A percentile compares a stretch with the other conserved stretches of the same genome.
These are phyloP conservation scores for Solanum chacoense DNA, from an alignment of 305 asterid species.

Conservation along the genomic window DNA sequence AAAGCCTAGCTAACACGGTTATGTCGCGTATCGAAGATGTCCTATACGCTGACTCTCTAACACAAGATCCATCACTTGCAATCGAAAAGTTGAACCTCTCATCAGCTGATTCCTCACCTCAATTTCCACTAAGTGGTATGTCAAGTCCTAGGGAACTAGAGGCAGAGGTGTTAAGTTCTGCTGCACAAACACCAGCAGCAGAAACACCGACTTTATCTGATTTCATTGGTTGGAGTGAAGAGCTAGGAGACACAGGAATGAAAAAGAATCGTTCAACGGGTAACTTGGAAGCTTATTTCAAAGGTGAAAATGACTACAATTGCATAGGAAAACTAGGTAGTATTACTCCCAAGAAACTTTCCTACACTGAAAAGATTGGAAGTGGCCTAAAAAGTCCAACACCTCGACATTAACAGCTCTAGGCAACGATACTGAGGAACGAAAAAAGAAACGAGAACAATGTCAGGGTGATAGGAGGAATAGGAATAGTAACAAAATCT, in stretches of 20 bases:
- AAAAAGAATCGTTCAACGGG: slow-evolving; percentile 21
- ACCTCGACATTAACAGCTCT: slow-evolving; percentile 27
- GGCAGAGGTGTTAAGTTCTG: slow-evolving; percentile 23
- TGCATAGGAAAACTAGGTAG: slow-evolving; percentile 14
- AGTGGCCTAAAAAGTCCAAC: slow-evolving; percentile 52
- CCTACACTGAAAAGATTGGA: slow-evolving; percentile 53
- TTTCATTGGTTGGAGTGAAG: slow-evolving; percentile 66
- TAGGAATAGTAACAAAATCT: slow-evolving; percentile 1
- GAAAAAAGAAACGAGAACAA: background rate
- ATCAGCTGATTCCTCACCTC: slow-evolving; percentile 18
- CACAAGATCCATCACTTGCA: slow-evolving; percentile 42
- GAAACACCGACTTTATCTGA: slow-evolving; percentile 36
- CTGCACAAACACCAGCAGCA: slow-evolving; percentile 16
- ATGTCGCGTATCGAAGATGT: slow-evolving; percentile 74
- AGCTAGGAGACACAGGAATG: slow-evolving; percentile 16
- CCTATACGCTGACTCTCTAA: slow-evolving; percentile 50
- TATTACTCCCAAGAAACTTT: slow-evolving; percentile 23
- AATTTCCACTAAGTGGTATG: slow-evolving; percentile 16
- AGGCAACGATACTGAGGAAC: background rate
- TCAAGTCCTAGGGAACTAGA: slow-evolving; percentile 22
- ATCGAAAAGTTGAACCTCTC: slow-evolving; percentile 9
- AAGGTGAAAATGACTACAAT: slow-evolving; percentile 28
- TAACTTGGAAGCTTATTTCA: slow-evolving; percentile 16
- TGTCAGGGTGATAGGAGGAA: background rate
- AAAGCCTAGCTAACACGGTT: slow-evolving; percentile 75